Conservation (phyloP, 257 asterid species). For the Scutellaria barbata region DNA sequence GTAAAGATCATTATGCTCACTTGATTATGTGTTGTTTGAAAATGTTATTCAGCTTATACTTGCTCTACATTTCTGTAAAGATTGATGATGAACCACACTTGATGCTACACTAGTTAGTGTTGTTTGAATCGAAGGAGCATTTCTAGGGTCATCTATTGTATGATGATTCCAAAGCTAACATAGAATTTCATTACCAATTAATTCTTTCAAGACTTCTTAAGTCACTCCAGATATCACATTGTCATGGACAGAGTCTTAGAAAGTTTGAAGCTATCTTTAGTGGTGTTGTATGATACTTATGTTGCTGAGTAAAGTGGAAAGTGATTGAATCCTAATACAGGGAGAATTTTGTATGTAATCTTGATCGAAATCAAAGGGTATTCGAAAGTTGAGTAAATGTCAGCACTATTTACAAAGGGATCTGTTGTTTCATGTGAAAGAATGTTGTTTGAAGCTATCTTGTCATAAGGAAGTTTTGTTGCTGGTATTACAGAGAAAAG, state of each 20-base stretch:
- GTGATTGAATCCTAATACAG: not conserved
- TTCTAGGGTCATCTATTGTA: slow-evolving; percentile 3
- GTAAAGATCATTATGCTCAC: slow-evolving; percentile 8
- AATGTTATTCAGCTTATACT: slow-evolving; percentile 8
- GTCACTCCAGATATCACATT: slow-evolving; percentile 7
- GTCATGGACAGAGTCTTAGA: not conserved
- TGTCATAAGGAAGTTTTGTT: no score
- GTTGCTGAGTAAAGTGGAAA: slow-evolving; percentile 8
- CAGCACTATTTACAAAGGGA: no score
- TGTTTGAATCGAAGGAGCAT: slow-evolving; percentile 15
- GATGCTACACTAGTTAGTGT: slow-evolving; percentile 15
- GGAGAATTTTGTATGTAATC: not conserved
- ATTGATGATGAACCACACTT: slow-evolving; percentile 9
- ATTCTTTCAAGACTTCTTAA: slow-evolving; percentile 1
- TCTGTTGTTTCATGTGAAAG: not conserved
- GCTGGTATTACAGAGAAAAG: no score
- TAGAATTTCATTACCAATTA: slow-evolving; percentile 16
- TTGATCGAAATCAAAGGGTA: not conserved
- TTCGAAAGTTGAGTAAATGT: not conserved
- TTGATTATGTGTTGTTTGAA: slow-evolving; percentile 29
- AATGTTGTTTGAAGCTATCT: no score
- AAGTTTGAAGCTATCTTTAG: slow-evolving; percentile 1
- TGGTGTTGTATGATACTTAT: not conserved
- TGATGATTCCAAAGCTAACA: not conserved
- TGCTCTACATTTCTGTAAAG: not conserved